Evolutionary conservation across 768 basidiomycete genomes (phyloP), one percentile per base, ranked within the genome.

Genomic region (Suillus variegatus): DNA sequence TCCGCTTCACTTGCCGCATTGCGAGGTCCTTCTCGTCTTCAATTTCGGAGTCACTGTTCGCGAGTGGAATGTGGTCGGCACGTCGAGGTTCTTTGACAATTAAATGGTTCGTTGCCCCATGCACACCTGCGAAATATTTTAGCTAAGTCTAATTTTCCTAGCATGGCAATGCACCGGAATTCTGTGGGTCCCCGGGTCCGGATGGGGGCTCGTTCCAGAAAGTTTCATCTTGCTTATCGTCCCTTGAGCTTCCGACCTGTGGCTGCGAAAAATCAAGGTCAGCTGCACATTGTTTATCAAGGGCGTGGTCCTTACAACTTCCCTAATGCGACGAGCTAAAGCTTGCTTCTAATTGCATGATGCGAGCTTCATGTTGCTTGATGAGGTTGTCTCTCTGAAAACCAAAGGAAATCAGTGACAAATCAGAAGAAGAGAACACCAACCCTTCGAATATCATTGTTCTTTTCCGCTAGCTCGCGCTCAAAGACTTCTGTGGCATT

Each of bases 401-500:
- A 56, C 44, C 12, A 62, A 47, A 61, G 47, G 22, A 40, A 68
- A 56, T 65, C 38, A 62, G 62, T 62, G 51, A 61, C 44, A 67
- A 54, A 41, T 56, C 16, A 18, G 60, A 47, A 14, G 38, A 54
- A 41, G 43, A 28, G 46, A 64, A 60, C 60, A 74, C 79, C 51
- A 66, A 87, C 87, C 66, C 82, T 78, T 65, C 82, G 82, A 36
- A 89, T 79, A 63, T 88, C 86, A 67, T 88, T 86, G 61, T 78
- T 79, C 71, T 87, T 87, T 32, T 77, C 79, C 38, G 87, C 80
- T 44, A 83, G 75, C 20, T 84, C 82, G 61, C 86, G 81, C 66
- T 86, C 87, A 67, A 87, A 81, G 25, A 83, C 73, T 13, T 79
- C 78, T 60, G 82, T 79, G 18, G 84, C 79, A 56, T 82, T 73